These are phyloP conservation scores for Populus trichocarpa DNA, from an alignment of 441 rosid genomes.

Conservation along the genomic window DNA sequence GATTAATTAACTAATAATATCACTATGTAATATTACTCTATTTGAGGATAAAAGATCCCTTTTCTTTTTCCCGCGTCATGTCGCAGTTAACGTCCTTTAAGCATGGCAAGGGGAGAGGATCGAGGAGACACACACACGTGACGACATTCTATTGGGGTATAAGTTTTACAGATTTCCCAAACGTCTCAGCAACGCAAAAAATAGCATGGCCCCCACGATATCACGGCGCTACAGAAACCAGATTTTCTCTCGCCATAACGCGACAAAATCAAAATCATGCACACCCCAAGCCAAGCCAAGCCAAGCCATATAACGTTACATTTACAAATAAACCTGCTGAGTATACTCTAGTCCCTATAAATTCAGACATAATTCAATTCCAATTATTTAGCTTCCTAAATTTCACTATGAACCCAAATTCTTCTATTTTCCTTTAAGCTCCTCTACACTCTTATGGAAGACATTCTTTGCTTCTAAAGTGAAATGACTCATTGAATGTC, in stretches of 20 bases:
- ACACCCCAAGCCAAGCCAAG: background rate
- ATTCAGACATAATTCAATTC: background rate
- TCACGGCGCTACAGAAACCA: conserved; percentile 14
- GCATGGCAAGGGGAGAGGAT: background rate
- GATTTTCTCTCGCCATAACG: background rate
- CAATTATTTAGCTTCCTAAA: no score
- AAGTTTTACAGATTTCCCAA: background rate
- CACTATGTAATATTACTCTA: no score
- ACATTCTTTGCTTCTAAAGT: no score
- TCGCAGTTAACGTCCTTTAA: background rate
- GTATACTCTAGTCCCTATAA: background rate
- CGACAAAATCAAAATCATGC: conserved; percentile 9
- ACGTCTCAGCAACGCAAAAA: background rate
- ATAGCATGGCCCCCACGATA: conserved; percentile 21
- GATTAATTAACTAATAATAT: no score
- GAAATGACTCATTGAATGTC: no score
- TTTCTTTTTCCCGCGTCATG: no score
- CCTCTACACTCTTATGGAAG: no score
- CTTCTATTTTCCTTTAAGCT: no score
- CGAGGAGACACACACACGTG: background rate
- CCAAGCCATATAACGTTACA: background rate
- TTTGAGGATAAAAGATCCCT: no score
- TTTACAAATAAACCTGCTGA: no score
- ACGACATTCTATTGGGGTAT: background rate
- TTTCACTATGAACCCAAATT: no score